Percentiles rank a stretch among this genome's conserved stretches.
phyloP scores from a whole-genome alignment of 768 basidiomycete species.

The Hortiboletus campestris region DNA sequence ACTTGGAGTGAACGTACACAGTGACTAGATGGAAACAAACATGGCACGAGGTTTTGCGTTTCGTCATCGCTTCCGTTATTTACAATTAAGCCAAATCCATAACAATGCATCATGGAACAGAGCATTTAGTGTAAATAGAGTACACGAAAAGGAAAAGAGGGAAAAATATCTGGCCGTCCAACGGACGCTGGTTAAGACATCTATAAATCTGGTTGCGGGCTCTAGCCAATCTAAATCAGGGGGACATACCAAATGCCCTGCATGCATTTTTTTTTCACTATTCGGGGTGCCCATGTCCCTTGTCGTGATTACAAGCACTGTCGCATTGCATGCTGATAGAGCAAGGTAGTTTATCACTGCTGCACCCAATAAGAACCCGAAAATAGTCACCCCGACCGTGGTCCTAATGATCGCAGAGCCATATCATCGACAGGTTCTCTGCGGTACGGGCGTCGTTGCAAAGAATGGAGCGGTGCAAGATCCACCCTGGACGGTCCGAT shows the following conservation, averaged over 20 bases:
- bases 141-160: slow-evolving; percentile 10
- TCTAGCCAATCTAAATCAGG: neutral
- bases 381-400: slow-evolving; percentile 38
- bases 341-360: slow-evolving; percentile 22
- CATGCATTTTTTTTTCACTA: slow-evolving; percentile 6
- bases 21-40: neutral
- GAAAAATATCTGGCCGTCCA: neutral
- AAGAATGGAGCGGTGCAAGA: slow-evolving; percentile 56
- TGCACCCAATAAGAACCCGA: slow-evolving; percentile 12
- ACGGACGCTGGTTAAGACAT: neutral
- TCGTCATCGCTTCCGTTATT: slow-evolving; percentile 11
- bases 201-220: neutral
- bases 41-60: slow-evolving; percentile 13
- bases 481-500: slow-evolving; percentile 35
- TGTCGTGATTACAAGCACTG: slow-evolving; percentile 4
- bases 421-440: slow-evolving; percentile 64
- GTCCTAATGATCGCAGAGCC: slow-evolving; percentile 49
- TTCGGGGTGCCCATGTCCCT: neutral
- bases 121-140: slow-evolving; percentile 11
- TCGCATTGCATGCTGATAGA: slow-evolving; percentile 16
- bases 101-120: slow-evolving; percentile 13
- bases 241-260: neutral
- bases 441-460: slow-evolving; percentile 57
- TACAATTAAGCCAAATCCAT: slow-evolving; percentile 28
- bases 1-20: slow-evolving; percentile 18